Conservation (phyloP, 495 filamentous ascomycete species). For the Parathielavia appendiculata region DNA sequence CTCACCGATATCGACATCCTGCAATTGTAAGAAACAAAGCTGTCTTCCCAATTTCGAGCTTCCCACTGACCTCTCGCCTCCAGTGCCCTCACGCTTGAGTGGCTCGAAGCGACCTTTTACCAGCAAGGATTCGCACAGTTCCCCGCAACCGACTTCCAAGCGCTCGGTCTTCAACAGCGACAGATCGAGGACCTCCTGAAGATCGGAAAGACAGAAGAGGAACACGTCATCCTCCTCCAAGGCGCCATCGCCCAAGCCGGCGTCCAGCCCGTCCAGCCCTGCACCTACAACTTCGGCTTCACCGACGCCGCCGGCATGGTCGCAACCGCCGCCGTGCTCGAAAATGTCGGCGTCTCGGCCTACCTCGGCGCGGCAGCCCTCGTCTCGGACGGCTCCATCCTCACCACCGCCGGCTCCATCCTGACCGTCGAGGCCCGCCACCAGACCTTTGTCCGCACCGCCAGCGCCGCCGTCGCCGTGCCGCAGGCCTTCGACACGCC, state of each 20-base stretch:
- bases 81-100: slow-evolving; percentile 60
- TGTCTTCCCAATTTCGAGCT: background rate
- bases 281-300: slow-evolving; percentile 59
- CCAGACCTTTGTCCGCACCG: slow-evolving; percentile 54
- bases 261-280: slow-evolving; percentile 52
- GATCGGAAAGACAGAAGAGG: slow-evolving; percentile 51
- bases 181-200: slow-evolving; percentile 47
- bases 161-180: slow-evolving; percentile 47
- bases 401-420: slow-evolving; percentile 54
- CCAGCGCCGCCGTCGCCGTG: slow-evolving; percentile 42
- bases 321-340: slow-evolving; percentile 54
- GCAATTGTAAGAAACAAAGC: slow-evolving; percentile 55
- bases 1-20: slow-evolving; percentile 62
- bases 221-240: slow-evolving; percentile 54
- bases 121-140: slow-evolving; percentile 57
- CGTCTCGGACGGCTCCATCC: slow-evolving; percentile 46
- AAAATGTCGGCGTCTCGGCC: slow-evolving; percentile 58
- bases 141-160: slow-evolving; percentile 51
- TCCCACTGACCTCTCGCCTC: slow-evolving; percentile 9
- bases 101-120: slow-evolving; percentile 61
- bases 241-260: slow-evolving; percentile 50
- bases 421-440: slow-evolving; percentile 58
- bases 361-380: slow-evolving; percentile 60
- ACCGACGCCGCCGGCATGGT: slow-evolving; percentile 56
- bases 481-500: slow-evolving; percentile 58